Base-by-base conservation (phyloP, 2,329 filamentous ascomycete species). In the Hypoxylon sp. region DNA sequence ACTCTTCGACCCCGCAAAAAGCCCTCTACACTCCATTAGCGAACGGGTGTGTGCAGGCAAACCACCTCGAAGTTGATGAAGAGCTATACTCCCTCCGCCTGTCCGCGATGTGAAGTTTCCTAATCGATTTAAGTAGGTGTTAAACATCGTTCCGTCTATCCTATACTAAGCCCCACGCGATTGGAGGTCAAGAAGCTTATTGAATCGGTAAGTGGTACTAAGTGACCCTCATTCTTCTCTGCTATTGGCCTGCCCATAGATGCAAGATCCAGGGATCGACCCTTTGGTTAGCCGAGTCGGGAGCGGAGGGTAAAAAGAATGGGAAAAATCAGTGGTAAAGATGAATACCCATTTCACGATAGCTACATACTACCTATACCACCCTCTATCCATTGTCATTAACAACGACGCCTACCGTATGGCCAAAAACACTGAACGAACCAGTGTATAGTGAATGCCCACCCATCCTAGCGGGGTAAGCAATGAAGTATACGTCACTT, bases 251-350 rank as follows among this genome's bases (percentile, higher is more conserved):
- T 44, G 39, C 50, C 31, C 31, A 29, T 13, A 59, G 53, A 67
- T 66, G 58, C 63, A 53, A 67, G 58, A 70, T 62, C 51, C 60
- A 63, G 52, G 53, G 71, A 73, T 73, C 71, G 52, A 68, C 73
- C 73, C 68, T 60, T 17, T 64, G 63, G 50, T 68, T 74, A 71
- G 61, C 74, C 72, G 70, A 71, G 71, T 74, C 71, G 67, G 67
- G 72, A 76, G 60, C 74, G 72, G 73, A 75, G 73, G 73, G 69
- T 67, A 72, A 66, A 61, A 58, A 59, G 22, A 59, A 69, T 61
- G 47, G 52, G 47, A 62, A 66, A 60, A 64, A 50, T 35, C 35
- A 44, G 17, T 44, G 48, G 35, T 42, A 59, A 58, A 57, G 37
- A 52, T 35, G 17, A 51, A 42, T 52, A 47, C 50, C 58, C 44